Percentiles rank a stretch among this genome's conserved stretches.
Conservation (phyloP, 2,329 filamentous ascomycete species). For the Nakataea oryzae region DNA sequence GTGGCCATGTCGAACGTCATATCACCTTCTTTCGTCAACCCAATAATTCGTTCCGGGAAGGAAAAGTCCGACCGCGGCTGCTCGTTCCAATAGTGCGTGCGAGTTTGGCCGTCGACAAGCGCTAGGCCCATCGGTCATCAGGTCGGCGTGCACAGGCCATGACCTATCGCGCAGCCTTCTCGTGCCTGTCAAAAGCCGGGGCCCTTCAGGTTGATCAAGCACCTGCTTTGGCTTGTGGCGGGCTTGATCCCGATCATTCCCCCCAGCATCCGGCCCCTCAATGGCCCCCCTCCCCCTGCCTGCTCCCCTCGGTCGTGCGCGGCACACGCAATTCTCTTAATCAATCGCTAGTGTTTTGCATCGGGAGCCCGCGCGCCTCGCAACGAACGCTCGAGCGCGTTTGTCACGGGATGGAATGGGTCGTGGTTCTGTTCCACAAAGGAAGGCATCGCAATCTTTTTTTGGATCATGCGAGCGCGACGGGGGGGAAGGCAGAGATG, state of each 20-base stretch:
- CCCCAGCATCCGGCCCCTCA: neutral
- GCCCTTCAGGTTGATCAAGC: too few relatives aligned
- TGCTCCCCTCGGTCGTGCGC: neutral
- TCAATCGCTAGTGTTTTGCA: neutral
- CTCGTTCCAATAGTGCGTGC: neutral
- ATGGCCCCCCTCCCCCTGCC: neutral
- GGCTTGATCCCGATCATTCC: neutral
- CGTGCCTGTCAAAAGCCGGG: too few relatives aligned
- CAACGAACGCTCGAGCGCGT: neutral
- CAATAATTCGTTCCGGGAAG: neutral
- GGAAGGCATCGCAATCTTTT: neutral
- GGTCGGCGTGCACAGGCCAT: too few relatives aligned
- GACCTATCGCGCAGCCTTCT: too few relatives aligned
- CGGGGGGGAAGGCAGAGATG: neutral
- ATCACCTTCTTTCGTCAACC: neutral
- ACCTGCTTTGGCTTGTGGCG: too few relatives aligned
- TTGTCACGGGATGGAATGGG: neutral
- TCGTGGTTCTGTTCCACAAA: neutral
- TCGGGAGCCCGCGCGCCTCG: neutral
- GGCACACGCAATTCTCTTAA: neutral
- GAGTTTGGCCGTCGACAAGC: neutral
- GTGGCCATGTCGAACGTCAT: neutral
- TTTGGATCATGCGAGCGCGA: neutral
- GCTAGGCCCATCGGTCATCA: neutral
- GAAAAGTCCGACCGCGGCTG: neutral